Base-by-base conservation (phyloP, 129 eudicot species). In the Apium graveolens region DNA sequence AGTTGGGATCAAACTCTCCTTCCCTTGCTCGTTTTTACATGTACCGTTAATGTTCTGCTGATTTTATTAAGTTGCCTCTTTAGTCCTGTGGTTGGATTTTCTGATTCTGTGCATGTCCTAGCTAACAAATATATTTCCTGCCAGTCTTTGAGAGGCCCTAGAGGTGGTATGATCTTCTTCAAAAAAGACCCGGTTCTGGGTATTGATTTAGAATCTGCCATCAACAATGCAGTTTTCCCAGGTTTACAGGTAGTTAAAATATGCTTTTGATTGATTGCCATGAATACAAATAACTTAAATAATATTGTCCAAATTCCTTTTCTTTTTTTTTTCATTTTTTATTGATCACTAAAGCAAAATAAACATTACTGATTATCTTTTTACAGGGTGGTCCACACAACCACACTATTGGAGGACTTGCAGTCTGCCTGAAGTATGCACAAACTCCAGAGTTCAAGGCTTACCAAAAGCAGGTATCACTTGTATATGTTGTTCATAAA, bases 91-190 rank as follows among this genome's bases (percentile, higher is more conserved):
- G 3, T 43, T 42, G 7, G 1, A 74, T 17, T 38, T 38, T 38
- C 41, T 6, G 41, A 38, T 38, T 5, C 48, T 57, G 14, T 37
- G 75, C 62, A 41, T 12, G 32, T 32, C 70, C 24, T 13, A 57
- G 57, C 72, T 77, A 42, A 73, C 37, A 42, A 21, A 41, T 29
- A 41, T 29, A 12, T 20, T 80, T 88, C 34, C 82, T 45, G 75
- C 18, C 83, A 95, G 98, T 95, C 98, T 77, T 85, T 95, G 44
- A 88, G 98, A 85, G 98, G 98, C 75, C 98, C 98, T 38, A 86
- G 98, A 87, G 97, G 98, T 24, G 98, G 98, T 81, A 95, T 95
- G 98, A 95, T 95, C 78, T 91, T 95, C 85, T 95, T 86, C 89
- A 90, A 87, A 84, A 91, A 87, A 87, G 92, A 91, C 39, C 87